phyloP scores from a whole-genome alignment of 1,139 yeast species.

The Kurtzmaniella quercitrusa region DNA sequence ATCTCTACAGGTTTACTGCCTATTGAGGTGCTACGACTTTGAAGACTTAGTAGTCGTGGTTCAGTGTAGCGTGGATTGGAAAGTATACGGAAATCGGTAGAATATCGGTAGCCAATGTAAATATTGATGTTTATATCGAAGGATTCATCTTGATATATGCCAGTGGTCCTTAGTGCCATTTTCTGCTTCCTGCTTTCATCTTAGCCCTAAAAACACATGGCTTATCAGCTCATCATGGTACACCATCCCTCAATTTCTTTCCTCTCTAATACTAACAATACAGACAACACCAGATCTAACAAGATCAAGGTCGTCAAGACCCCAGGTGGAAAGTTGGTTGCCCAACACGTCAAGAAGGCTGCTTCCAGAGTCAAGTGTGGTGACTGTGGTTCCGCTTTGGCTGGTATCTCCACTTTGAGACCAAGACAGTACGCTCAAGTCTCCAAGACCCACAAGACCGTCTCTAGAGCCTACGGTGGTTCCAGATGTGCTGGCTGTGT shows the following conservation, averaged over 20 bases:
- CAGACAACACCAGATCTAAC: constrained; percentile 99
- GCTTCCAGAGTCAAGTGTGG: constrained; percentile 98
- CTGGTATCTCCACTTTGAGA: constrained; percentile 92
- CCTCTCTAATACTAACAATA: constrained; percentile 33
- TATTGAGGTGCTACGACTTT: too few species aligned
- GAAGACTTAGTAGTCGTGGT: too few species aligned
- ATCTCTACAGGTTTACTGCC: too few species aligned
- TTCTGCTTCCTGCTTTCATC: too few species aligned
- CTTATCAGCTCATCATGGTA: too few species aligned
- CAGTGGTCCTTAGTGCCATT: too few species aligned
- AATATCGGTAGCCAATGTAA: too few species aligned
- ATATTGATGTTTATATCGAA: too few species aligned
- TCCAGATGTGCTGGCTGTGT: constrained; percentile 98
- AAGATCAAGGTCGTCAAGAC: constrained; percentile 99
- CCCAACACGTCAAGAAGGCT: constrained; percentile 94
- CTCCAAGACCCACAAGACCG: constrained; percentile 96
- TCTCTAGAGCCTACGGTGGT: constrained; percentile 99
- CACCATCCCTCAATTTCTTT: not conserved
- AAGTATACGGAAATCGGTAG: too few species aligned
- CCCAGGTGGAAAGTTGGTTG: constrained; percentile 98
- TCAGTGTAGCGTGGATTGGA: too few species aligned
- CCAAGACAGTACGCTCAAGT: constrained; percentile 96
- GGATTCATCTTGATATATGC: too few species aligned
- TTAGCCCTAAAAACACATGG: too few species aligned
- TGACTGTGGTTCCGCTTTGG: constrained; percentile 91